phyloP scores from a whole-genome alignment of 768 basidiomycete species.

The Leccinum aurantiacum region DNA sequence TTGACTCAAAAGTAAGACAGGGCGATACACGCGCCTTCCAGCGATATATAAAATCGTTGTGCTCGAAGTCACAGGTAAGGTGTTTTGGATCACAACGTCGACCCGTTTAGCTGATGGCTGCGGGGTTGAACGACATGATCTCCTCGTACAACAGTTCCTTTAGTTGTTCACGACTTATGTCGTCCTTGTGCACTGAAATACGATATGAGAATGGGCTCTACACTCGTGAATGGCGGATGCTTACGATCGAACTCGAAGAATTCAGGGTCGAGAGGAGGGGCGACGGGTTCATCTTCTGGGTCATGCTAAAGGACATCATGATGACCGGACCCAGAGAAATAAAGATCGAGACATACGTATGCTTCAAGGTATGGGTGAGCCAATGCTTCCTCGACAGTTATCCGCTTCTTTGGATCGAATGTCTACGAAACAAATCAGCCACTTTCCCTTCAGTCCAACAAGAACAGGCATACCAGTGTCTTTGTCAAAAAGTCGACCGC shows the following conservation, averaged over 20 bases:
- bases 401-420: constrained; percentile 96
- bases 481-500: constrained; percentile 80
- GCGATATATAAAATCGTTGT: constrained; percentile 7
- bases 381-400: constrained; percentile 91
- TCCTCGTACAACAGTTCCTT: constrained; percentile 94
- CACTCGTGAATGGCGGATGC: constrained; percentile 27
- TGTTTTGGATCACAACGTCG: not conserved
- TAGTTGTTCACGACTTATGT: constrained; percentile 91
- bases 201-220: not conserved
- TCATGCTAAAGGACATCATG: constrained; percentile 60
- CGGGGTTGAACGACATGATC: constrained; percentile 85
- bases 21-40: constrained; percentile 4
- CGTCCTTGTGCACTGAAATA: constrained; percentile 82
- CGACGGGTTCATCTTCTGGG: constrained; percentile 94
- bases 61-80: not conserved
- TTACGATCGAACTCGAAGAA: constrained; percentile 97
- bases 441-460: too few relatives aligned
- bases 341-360: constrained; percentile 54
- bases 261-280: constrained; percentile 90
- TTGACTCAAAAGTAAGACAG: constrained; percentile 1
- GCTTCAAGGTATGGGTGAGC: constrained; percentile 95
- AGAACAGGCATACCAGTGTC: constrained; percentile 59
- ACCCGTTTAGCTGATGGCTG: constrained; percentile 43
- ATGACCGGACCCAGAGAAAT: not conserved
- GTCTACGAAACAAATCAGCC: constrained; percentile 49